phyloP scores from a whole-genome alignment of 352 stramenopile genomes.

The Globisporangium uncinulatum region DNA sequence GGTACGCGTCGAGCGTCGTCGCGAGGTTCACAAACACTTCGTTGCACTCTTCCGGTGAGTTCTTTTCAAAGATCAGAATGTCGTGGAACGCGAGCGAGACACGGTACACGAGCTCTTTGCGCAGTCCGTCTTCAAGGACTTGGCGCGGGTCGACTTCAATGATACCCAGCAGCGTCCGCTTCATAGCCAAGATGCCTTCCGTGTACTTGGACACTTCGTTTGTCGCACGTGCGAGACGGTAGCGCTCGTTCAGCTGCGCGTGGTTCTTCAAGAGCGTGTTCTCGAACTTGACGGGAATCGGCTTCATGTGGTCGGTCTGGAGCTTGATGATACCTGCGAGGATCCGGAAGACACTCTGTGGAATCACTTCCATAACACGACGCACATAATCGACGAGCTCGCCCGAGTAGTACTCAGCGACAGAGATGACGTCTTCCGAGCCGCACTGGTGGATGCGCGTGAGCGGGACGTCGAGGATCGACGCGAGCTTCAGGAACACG shows the following conservation, averaged over 20 bases:
- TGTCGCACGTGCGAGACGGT: constrained; percentile 89
- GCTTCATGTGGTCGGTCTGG: constrained; percentile 88
- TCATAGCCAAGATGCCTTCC: constrained; percentile 94
- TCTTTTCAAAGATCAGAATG: constrained; percentile 83
- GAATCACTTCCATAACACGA: constrained; percentile 93
- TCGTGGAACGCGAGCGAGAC: constrained; percentile 85
- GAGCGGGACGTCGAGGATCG: constrained; percentile 91
- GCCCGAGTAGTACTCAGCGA: constrained; percentile 93
- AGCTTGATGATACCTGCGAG: constrained; percentile 92
- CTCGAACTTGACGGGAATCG: constrained; percentile 91
- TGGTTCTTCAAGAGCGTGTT: constrained; percentile 90
- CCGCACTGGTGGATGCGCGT: constrained; percentile 90
- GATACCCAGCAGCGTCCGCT: constrained; percentile 91
- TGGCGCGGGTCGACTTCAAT: constrained; percentile 92
- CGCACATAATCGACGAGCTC: constrained; percentile 94
- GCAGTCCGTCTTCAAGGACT: constrained; percentile 91
- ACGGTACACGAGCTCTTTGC: constrained; percentile 92
- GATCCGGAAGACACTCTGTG: constrained; percentile 93
- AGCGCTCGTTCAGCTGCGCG: constrained; percentile 89
- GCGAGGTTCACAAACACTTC: constrained; percentile 82
- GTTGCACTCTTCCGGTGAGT: constrained; percentile 78
- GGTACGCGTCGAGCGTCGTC: constrained; percentile 86
- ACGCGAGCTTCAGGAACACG: constrained; percentile 94
- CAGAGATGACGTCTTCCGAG: constrained; percentile 89
- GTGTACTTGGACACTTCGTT: constrained; percentile 96